Conservation (phyloP, 495 filamentous ascomycete genomes). For the Aspergillus leporis region DNA sequence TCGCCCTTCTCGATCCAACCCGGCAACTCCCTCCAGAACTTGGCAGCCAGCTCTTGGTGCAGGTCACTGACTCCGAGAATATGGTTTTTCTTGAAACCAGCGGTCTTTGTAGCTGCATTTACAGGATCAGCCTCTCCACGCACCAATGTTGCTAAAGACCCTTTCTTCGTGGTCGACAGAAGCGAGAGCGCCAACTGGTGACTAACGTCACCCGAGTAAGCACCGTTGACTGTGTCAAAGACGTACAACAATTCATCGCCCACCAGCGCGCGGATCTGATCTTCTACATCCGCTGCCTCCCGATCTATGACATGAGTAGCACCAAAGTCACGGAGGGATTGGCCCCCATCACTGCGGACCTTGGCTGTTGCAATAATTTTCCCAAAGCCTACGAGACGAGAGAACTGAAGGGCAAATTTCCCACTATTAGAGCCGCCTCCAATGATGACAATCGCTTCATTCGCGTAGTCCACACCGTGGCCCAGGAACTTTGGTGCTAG, state of each 20-base stretch:
- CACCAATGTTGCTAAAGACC: conserved; percentile 25
- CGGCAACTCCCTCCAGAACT: conserved; percentile 23
- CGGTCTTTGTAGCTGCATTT: conserved; percentile 19
- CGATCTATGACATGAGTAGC: conserved; percentile 38
- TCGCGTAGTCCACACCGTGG: conserved; percentile 24
- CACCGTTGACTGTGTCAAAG: conserved; percentile 27
- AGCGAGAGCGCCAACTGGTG: conserved; percentile 27
- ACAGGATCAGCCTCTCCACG: conserved; percentile 16
- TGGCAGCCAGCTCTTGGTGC: conserved; percentile 2
- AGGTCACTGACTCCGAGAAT: conserved; percentile 8
- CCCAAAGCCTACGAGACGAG: conserved; percentile 27
- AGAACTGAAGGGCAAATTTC: conserved; percentile 30
- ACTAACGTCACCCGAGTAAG: background rate
- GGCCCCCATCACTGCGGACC: background rate
- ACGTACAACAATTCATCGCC: conserved; percentile 35
- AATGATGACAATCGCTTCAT: conserved; percentile 27
- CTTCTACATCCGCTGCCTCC: conserved; percentile 20
- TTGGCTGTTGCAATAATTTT: conserved; percentile 19
- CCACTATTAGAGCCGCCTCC: conserved; percentile 34
- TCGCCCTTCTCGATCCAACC: conserved; percentile 23
- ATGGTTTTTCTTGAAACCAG: conserved; percentile 22
- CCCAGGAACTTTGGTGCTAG: conserved; percentile 18
- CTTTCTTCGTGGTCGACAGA: conserved; percentile 29
- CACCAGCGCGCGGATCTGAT: conserved; percentile 26
- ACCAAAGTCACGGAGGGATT: conserved; percentile 11